phyloP scores from a whole-genome alignment of 106 monocot genomes.

The Acorus gramineus region DNA sequence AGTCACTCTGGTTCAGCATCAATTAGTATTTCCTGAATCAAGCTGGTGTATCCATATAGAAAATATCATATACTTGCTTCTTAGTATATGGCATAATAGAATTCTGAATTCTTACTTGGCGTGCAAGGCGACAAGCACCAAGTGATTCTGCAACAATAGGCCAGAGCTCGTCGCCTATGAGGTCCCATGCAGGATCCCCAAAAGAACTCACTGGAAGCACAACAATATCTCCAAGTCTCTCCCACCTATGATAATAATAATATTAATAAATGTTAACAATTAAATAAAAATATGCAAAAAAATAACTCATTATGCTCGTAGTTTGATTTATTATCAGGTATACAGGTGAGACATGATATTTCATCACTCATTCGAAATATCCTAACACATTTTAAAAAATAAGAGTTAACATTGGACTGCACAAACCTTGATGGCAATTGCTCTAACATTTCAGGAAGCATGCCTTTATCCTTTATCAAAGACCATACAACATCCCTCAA shows the following conservation, averaged over 20 bases:
- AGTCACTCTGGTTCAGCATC: too few species aligned
- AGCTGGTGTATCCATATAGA: too few species aligned
- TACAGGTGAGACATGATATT: too few species aligned
- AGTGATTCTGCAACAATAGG: conserved; percentile 68
- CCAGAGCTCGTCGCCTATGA: conserved; percentile 69
- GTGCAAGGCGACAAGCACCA: conserved; percentile 72
- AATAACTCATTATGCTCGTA: too few species aligned
- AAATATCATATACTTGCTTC: too few species aligned
- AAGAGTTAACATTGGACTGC: too few species aligned
- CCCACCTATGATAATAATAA: conserved; percentile 51
- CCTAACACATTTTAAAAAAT: too few species aligned
- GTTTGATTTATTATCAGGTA: too few species aligned
- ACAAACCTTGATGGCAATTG: conserved; percentile 76
- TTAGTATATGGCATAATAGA: background rate
- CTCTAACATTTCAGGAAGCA: conserved; percentile 33
- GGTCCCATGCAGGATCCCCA: conserved; percentile 69
- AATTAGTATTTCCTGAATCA: too few species aligned
- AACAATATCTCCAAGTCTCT: conserved; percentile 80
- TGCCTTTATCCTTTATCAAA: conserved; percentile 42
- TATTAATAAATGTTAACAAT: too few species aligned
- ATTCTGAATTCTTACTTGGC: conserved; percentile 44
- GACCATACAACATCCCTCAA: conserved; percentile 58
- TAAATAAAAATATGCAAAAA: too few species aligned
- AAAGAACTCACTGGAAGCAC: conserved; percentile 87
- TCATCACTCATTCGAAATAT: too few species aligned